Percentiles rank a stretch among this genome's conserved stretches.
Evolutionary conservation across 73 alveolate genomes (phyloP).

Genomic region (Blepharisma stoltei): DNA sequence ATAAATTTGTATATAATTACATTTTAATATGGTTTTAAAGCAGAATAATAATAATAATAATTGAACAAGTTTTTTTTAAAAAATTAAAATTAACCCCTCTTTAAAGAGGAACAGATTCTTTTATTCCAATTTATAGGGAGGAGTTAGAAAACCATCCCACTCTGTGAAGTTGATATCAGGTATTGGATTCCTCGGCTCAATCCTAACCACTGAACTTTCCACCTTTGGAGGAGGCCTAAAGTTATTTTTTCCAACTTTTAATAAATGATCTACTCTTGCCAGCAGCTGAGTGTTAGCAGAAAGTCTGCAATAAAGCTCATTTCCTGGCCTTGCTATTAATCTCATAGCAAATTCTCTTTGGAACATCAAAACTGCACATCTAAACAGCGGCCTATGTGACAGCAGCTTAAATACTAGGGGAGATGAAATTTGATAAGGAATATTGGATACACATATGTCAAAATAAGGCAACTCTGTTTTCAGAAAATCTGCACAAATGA

Average conservation of each 20-base stretch:
- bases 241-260: conserved; percentile 94
- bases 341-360: conserved; percentile 98
- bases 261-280: conserved; percentile 92
- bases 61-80: too few species aligned
- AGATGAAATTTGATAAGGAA: conserved; percentile 96
- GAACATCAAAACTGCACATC: conserved; percentile 97
- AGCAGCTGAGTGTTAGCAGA: conserved; percentile 93
- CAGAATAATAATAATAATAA: too few species aligned
- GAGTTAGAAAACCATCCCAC: conserved; percentile 99
- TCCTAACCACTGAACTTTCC: conserved; percentile 96
- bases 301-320: conserved; percentile 95
- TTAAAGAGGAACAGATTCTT: too few species aligned
- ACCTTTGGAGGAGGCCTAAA: conserved; percentile 99
- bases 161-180: conserved; percentile 94
- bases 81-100: too few species aligned
- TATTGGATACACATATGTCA: conserved; percentile 97
- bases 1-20: too few species aligned
- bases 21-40: too few species aligned
- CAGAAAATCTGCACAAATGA: conserved; percentile 92
- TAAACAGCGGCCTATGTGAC: conserved; percentile 94
- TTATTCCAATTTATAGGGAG: too few species aligned
- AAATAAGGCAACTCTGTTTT: conserved; percentile 94
- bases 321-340: conserved; percentile 97
- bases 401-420: conserved; percentile 95
- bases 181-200: conserved; percentile 93